Evolutionary conservation across 805 yeast genomes (phyloP), one percentile per base, ranked within the genome.

Genomic region (Lachancea nothofagi): DNA sequence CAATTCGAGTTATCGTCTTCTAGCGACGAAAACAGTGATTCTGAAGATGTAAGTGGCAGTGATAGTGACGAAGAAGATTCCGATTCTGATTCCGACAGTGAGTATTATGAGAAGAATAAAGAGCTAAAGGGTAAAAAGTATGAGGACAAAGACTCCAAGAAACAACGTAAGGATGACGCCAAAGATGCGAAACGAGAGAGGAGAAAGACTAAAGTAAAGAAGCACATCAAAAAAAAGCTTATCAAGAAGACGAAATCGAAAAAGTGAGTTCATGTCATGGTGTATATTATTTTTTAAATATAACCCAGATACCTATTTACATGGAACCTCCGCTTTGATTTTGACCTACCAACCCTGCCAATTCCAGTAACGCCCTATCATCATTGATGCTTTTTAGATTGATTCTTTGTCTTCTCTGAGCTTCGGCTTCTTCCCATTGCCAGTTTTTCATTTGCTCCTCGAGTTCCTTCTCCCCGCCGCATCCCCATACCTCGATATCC

Each of bases 371-470:
- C 0, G 96, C 95, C 41, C 87, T 63, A 38, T 87, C 96, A 51
- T 89, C 97, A 2, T 84, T 83, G 48, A 83, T 55, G 41, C 72
- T 74, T 38, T 73, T 70, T 23, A 80, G 48, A 53, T 88, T 86
- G 2, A 88, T 74, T 21, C 75, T 70, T 51, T 81, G 83, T 38
- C 97, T 69, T 26, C 87, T 80, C 49, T 78, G 74, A 0, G 95
- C 95, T 56, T 87, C 96, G 35, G 77, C 69, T 54, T 81, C 83
- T 55, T 90, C 97, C 96, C 96, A 88, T 50, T 81, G 88, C 93
- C 95, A 83, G 44, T 74, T 74, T 51, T 74, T 76, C 33, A 72
- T 67, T 61, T 89, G 96, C 45, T 82, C 89, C 22, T 74, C 80
- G 33, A 88, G 64, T 48, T 86, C 95, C 44, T 79, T 76, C 7